Base-by-base conservation (phyloP, 768 basidiomycete species). In the Suillus discolor region DNA sequence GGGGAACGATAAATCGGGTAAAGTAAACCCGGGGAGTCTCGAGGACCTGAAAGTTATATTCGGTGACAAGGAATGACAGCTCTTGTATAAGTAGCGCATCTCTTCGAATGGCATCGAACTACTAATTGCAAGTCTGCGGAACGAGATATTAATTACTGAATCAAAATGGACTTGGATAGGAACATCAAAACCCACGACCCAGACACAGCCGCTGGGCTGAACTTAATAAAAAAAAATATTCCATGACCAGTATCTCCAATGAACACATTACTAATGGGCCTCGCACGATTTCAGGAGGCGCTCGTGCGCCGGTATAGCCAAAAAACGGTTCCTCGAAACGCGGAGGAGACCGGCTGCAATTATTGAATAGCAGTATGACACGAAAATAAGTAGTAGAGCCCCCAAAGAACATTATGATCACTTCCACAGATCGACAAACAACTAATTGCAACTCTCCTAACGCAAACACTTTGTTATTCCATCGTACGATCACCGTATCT, bases 31-130 rank as follows among this genome's bases (percentile, higher is more conserved):
- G 2, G 90, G 93, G 73, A 91, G 91, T 67, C 77, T 94, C 9
- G 88, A 93, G 71, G 94, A 96, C 72, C 78, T 95, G 49, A 90
- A 90, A 73, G 86, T 90, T 62, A 93, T 91, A 85, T 90, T 92
- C 70, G 90, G 84, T n/a, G 83, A 86, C 45, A 64, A 72, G 16
- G 47, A 66, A n/a, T 36, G 34, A 36, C 34, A 36, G 20, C 20
- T n/a, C 20, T 31, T 45, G 18, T 18, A 20, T 55, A 20, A 55
- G 2, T 31, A 9, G 4, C 6, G 31, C 53, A 20, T 31, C 15
- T 31, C 8, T 11, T 34, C 9, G 31, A 20, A 31, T 23, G 47
- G 6, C 6, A 49, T 47, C n/a, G n/a, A 23, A n/a, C n/a, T 45
- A 13, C 3, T 39, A n/a, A 9, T n/a, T 47, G n/a, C 11, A 12